Base-by-base conservation (phyloP, 2,329 filamentous ascomycete species). In the Metarhizium album region DNA sequence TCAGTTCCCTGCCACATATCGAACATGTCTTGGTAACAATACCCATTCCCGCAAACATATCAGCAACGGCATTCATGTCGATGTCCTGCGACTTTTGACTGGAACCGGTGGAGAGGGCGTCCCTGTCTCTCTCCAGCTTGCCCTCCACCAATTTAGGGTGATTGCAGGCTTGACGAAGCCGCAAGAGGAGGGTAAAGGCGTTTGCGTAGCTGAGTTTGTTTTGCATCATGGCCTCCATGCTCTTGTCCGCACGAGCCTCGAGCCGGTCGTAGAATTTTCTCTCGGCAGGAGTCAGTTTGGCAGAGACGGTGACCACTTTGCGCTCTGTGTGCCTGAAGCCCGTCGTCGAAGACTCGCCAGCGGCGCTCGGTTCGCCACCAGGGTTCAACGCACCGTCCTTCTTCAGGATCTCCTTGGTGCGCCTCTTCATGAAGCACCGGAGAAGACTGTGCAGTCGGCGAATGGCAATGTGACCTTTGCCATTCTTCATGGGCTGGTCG, bases 361-460 rank as follows among this genome's bases (percentile, higher is more conserved):
- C 73, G 4, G 68, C 67, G 0, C 64, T 67, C 24, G 70, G 73
- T 63, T 88, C 87, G 48, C 85, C 83, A 37, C 87, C 87, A 24
- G 86, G 84, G 53, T 87, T 86, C 18, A 94, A 72, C 1, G 87
- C 88, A 11, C 88, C 87, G 11, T 88, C 88, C 59, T 89, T 78
- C 68, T 93, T 95, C 54, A 98, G 72, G n/a, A 98, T 88, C 22
- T 95, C 90, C 68, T 98, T 98, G 8, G 90, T 97, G 42, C 93
- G 83, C n/a, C 93, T 84, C 72, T 97, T 95, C 93, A 98, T 98
- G 70, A 95, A 95, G 50, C 90, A 91, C 50, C 87, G 85, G 3
- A 98, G 73, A 54, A 95, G 82, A 51, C 86, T 82, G 58, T 95
- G 90, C 31, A 98, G 73, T 43, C 93, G 81, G 47, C 83, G 80